Percentiles rank a stretch among this genome's conserved stretches.
These are phyloP conservation scores for Trypanosoma avium DNA, from an alignment of 208 protist genomes.

Conservation along the genomic window DNA sequence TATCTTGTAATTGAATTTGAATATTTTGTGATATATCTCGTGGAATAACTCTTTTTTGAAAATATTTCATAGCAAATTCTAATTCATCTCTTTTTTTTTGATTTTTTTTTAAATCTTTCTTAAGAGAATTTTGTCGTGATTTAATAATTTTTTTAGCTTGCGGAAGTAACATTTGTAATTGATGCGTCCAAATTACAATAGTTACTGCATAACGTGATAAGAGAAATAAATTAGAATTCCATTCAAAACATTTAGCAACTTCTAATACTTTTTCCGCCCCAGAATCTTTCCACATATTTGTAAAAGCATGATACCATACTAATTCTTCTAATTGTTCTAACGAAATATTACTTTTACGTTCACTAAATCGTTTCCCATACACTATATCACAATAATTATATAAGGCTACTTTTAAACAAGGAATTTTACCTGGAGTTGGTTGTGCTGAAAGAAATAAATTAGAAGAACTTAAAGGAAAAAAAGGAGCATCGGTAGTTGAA, in stretches of 20 bases:
- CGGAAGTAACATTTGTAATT: conserved; percentile 45
- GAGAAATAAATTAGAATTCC: conserved; percentile 29
- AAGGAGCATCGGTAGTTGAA: not conserved
- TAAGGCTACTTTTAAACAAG: conserved; percentile 7
- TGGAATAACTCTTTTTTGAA: conserved; percentile 18
- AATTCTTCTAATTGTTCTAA: conserved; percentile 20
- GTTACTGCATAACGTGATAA: conserved; percentile 37
- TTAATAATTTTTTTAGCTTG: conserved; percentile 8
- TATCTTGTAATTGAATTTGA: conserved; percentile 10
- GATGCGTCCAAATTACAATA: conserved; percentile 59
- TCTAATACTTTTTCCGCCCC: conserved; percentile 41
- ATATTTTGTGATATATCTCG: conserved; percentile 9
- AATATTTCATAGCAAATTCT: conserved; percentile 21
- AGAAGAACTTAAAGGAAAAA: not conserved
- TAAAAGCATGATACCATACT: conserved; percentile 42
- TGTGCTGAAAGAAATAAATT: not conserved
- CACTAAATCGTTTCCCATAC: conserved; percentile 30
- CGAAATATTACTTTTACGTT: not conserved
- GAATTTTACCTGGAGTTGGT: not conserved
- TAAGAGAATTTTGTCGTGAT: not conserved
- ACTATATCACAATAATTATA: conserved; percentile 29
- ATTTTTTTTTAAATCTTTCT: conserved; percentile 5
- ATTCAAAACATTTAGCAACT: conserved; percentile 45
- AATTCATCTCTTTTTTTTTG: conserved; percentile 14
- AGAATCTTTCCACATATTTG: conserved; percentile 44